Conservation (phyloP, 129 eudicot species). For the Tagetes patula region DNA sequence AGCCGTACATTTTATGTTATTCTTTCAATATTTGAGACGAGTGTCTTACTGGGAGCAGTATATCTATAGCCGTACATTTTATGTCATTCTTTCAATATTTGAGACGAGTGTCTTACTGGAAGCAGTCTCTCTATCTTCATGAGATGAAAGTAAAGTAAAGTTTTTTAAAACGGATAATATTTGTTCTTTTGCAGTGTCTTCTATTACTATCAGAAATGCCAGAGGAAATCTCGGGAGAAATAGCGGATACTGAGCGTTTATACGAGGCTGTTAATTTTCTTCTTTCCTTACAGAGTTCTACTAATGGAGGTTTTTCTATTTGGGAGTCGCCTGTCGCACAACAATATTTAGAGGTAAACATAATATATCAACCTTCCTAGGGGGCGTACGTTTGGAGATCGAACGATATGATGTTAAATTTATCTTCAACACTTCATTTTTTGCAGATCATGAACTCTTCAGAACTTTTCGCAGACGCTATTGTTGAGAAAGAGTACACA, state of each 20-base stretch:
- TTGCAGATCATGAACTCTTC: slow-evolving; percentile 47
- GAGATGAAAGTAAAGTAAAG: too few relatives aligned
- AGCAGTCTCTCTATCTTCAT: too few relatives aligned
- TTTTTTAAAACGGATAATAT: neutral
- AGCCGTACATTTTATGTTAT: neutral
- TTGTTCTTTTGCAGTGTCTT: slow-evolving; percentile 36
- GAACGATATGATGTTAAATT: neutral
- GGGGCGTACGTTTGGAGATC: too few relatives aligned
- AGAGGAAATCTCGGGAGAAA: slow-evolving; percentile 39
- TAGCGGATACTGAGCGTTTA: slow-evolving; percentile 29
- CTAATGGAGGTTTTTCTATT: slow-evolving; percentile 48
- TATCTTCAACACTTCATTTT: neutral
- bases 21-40: neutral
- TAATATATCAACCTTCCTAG: neutral
- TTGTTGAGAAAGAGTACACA: slow-evolving; percentile 51
- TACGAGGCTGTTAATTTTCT: slow-evolving; percentile 46
- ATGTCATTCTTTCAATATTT: neutral
- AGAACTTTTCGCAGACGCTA: slow-evolving; percentile 44
- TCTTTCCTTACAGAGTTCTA: slow-evolving; percentile 38
- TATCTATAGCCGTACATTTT: too few relatives aligned
- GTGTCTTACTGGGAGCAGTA: too few relatives aligned
- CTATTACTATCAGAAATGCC: slow-evolving; percentile 48
- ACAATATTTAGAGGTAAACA: slow-evolving; percentile 38
- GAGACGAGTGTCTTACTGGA: too few relatives aligned
- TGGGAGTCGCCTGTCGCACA: slow-evolving; percentile 50